Conservation (phyloP, 2,329 filamentous ascomycete genomes). For the Cladosporium cucumerinum region DNA sequence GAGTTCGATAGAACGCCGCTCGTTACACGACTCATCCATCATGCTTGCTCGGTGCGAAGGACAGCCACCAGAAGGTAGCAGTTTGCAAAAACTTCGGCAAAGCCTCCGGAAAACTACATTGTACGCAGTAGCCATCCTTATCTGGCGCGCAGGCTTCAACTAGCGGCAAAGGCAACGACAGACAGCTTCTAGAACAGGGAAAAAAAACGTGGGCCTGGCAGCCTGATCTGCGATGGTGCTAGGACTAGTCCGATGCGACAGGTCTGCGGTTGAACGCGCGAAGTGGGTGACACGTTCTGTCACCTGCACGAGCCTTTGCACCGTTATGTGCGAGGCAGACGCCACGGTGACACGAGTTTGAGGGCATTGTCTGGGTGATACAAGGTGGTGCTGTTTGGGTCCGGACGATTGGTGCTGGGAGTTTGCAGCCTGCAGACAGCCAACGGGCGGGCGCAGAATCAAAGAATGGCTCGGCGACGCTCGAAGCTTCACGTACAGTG, state of each 20-base stretch:
- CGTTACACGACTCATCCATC: not conserved
- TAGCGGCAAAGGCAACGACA: not conserved
- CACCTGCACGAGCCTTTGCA: not conserved
- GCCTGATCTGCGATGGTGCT: not conserved
- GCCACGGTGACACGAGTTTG: not conserved
- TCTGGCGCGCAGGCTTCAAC: not conserved
- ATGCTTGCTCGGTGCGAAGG: not conserved
- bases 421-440: not conserved
- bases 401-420: not conserved
- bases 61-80: not conserved
- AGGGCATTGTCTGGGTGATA: not conserved
- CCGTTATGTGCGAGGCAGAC: not conserved
- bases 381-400: not conserved
- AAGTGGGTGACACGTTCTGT: slow-evolving; percentile 1
- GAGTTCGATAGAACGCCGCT: not conserved
- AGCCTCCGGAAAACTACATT: not conserved
- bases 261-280: slow-evolving; percentile 10
- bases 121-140: not conserved
- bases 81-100: not conserved
- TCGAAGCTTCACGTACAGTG: not conserved
- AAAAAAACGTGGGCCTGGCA: not conserved
- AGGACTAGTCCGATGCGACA: not conserved
- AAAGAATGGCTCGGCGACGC: not conserved
- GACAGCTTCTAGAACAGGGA: slow-evolving; percentile 1
- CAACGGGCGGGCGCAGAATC: not conserved